Conservation (phyloP, 441 rosid genomes). For the Adansonia madagascariensis region DNA sequence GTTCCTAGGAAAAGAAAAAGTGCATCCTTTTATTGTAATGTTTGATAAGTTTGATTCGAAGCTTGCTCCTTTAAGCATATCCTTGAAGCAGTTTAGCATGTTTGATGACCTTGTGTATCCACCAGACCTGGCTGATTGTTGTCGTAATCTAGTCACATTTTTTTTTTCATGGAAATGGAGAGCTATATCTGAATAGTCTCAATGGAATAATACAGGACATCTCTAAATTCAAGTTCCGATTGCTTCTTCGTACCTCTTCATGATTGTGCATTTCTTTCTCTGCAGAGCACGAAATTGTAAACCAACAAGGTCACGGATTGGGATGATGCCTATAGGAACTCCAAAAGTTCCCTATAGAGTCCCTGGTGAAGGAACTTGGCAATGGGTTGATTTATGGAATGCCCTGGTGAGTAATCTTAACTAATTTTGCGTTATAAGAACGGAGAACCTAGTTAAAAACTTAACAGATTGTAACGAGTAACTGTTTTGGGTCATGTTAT, state of each 20-base stretch:
- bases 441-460: conserved; percentile 8
- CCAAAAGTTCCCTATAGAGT: conserved; percentile 76
- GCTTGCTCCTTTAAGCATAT: conserved; percentile 6
- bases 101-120: neutral
- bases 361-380: conserved; percentile 85
- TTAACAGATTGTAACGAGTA: neutral
- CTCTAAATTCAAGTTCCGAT: neutral
- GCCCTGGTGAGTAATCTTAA: conserved; percentile 65
- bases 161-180: neutral
- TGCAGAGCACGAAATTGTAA: conserved; percentile 51
- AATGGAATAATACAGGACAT: neutral
- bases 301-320: conserved; percentile 53
- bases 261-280: conserved; percentile 25
- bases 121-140: neutral
- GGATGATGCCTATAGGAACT: conserved; percentile 84
- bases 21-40: neutral
- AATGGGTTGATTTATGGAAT: conserved; percentile 88
- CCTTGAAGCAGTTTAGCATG: neutral
- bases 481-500: neutral
- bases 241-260: neutral
- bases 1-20: neutral
- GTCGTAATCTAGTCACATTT: neutral
- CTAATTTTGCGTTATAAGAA: neutral
- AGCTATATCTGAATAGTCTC: neutral
- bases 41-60: neutral